Evolutionary conservation across 2,329 filamentous ascomycete genomes (phyloP).

Genomic region (Calonectria ilicicola): DNA sequence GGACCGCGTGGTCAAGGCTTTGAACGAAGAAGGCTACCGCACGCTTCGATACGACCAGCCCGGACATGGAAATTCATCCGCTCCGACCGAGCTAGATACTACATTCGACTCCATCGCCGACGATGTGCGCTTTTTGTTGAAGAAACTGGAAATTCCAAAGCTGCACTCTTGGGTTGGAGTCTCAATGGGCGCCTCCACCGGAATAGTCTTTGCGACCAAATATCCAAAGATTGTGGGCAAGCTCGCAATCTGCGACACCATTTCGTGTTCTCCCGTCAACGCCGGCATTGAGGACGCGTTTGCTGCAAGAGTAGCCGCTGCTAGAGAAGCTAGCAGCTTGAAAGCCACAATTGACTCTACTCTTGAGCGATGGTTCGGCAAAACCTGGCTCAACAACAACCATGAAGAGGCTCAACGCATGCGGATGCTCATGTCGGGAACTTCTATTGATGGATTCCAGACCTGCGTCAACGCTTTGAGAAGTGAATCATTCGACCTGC

Average conservation of each 20-base stretch:
- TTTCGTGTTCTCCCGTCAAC: constrained; percentile 52
- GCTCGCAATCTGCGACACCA: constrained; percentile 55
- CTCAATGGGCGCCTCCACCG: constrained; percentile 58
- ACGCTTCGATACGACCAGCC: constrained; percentile 58
- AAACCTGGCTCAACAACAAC: constrained; percentile 50
- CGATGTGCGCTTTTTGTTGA: constrained; percentile 51
- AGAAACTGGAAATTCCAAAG: constrained; percentile 44
- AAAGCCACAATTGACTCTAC: constrained; percentile 46
- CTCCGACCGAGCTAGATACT: constrained; percentile 48
- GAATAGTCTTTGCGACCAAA: constrained; percentile 52
- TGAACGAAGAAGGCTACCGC: constrained; percentile 51
- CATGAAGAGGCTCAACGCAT: constrained; percentile 51
- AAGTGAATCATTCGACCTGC: constrained; percentile 52
- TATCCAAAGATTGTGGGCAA: constrained; percentile 53
- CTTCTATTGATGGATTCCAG: constrained; percentile 55
- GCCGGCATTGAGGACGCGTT: constrained; percentile 52
- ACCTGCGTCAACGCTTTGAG: constrained; percentile 54
- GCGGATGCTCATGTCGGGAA: constrained; percentile 50
- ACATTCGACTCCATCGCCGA: constrained; percentile 54
- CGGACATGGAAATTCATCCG: constrained; percentile 54
- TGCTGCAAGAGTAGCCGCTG: constrained; percentile 48
- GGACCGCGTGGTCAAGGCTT: constrained; percentile 52
- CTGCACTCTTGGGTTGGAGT: constrained; percentile 58
- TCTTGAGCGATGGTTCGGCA: constrained; percentile 56
- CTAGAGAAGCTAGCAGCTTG: constrained; percentile 48